Evolutionary conservation across 495 filamentous ascomycete species (phyloP).

Genomic region (Penicillium odoratum): DNA sequence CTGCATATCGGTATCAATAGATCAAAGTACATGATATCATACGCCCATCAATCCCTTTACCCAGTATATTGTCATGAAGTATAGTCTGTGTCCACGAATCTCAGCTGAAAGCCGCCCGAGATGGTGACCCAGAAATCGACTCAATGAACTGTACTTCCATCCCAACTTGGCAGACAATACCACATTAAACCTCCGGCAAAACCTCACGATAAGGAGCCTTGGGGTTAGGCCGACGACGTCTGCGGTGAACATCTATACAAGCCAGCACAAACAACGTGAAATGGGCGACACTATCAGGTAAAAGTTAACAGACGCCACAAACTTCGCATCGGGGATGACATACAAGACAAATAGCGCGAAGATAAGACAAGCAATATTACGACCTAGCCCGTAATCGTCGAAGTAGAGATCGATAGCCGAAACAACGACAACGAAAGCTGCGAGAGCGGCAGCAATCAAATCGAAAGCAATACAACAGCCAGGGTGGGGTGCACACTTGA

Average conservation of each 20-base stretch:
- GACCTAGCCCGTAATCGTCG: not conserved
- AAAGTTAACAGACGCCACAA: not conserved
- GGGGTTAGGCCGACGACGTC: not conserved
- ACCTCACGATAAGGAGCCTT: not conserved
- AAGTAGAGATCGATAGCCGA: not conserved
- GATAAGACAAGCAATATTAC: not conserved
- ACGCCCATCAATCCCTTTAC: not conserved
- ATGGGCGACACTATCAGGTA: not conserved
- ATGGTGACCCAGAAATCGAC: not conserved
- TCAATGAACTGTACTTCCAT: not conserved
- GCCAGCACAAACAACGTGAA: not conserved
- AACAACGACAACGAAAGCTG: not conserved
- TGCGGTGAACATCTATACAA: not conserved
- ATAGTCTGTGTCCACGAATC: too few relatives aligned
- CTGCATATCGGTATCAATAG: not conserved
- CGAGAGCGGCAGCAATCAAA: not conserved
- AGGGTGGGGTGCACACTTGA: slow-evolving; percentile 1
- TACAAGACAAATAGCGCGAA: not conserved
- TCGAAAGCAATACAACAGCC: slow-evolving; percentile 1
- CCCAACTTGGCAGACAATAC: not conserved
- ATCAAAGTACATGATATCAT: not conserved
- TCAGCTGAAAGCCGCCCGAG: too few relatives aligned
- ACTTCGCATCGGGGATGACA: not conserved
- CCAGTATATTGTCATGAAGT: not conserved
- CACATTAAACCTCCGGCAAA: not conserved